phyloP scores from a whole-genome alignment of 2,329 filamentous ascomycete genomes.

The Akanthomyces lecanii region DNA sequence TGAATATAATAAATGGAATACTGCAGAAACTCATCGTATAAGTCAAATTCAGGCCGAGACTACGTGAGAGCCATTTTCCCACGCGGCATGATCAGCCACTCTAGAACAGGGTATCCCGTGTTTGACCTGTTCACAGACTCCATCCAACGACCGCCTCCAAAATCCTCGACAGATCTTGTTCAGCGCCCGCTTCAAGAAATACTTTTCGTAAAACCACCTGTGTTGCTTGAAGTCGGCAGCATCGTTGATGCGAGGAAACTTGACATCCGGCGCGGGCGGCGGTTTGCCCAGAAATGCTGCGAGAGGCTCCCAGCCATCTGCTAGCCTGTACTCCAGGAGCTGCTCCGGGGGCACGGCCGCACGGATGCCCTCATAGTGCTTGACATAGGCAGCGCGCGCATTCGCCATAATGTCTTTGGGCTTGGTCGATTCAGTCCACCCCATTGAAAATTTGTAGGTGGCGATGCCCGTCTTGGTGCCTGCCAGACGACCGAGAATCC shows the following conservation, averaged over 20 bases:
- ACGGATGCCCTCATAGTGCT: constrained; percentile 27
- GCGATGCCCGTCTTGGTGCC: constrained; percentile 1
- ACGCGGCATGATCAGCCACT: not conserved
- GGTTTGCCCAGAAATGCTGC: constrained; percentile 32
- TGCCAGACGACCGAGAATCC: not conserved
- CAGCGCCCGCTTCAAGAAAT: not conserved
- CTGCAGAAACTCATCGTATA: too few relatives aligned
- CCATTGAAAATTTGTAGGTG: constrained; percentile 16
- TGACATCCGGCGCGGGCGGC: constrained; percentile 22
- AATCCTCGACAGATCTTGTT: not conserved
- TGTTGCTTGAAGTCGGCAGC: not conserved
- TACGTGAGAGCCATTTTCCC: too few relatives aligned
- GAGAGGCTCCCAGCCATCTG: constrained; percentile 31
- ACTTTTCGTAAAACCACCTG: not conserved
- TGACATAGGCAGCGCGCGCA: constrained; percentile 22
- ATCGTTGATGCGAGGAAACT: constrained; percentile 30
- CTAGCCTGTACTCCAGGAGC: constrained; percentile 29
- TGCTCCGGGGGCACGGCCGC: constrained; percentile 21
- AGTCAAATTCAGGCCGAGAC: too few relatives aligned
- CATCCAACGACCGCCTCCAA: too few relatives aligned
- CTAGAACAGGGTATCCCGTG: too few relatives aligned
- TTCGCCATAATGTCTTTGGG: constrained; percentile 13
- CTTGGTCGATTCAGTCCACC: constrained; percentile 16
- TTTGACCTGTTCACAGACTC: too few relatives aligned
- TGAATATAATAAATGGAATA: too few relatives aligned